These are phyloP conservation scores for Ilex aquifolium DNA, from an alignment of 257 asterid species.

Conservation along the genomic window DNA sequence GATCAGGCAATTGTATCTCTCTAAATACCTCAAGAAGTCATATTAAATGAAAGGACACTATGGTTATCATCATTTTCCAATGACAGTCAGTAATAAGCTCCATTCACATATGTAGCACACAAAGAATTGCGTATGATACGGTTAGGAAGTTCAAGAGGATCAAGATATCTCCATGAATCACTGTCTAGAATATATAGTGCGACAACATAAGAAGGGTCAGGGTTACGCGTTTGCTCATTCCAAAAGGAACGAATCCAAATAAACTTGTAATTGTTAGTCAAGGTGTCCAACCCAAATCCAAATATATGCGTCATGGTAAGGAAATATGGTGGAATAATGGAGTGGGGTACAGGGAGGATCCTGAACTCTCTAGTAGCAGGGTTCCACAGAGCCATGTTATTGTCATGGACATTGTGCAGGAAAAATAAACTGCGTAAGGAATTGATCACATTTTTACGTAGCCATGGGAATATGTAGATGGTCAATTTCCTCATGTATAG, in stretches of 20 bases:
- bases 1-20: conserved; percentile 24
- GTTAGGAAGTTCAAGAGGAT: conserved; percentile 23
- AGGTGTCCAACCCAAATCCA: conserved; percentile 40
- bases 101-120: conserved; percentile 36
- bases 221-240: conserved; percentile 12
- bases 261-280: conserved; percentile 30
- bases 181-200: conserved; percentile 27
- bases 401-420: not conserved
- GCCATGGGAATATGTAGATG: conserved; percentile 10
- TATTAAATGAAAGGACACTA: conserved; percentile 27
- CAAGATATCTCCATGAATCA: conserved; percentile 36
- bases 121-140: conserved; percentile 16
- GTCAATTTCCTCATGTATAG: too few relatives aligned
- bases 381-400: conserved; percentile 31
- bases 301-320: conserved; percentile 18
- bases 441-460: conserved; percentile 20
- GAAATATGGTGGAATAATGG: conserved; percentile 15
- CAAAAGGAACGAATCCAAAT: conserved; percentile 29
- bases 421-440: conserved; percentile 41
- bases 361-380: conserved; percentile 37
- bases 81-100: conserved; percentile 40
- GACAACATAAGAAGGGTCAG: not conserved
- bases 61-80: conserved; percentile 13
- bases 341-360: conserved; percentile 26
- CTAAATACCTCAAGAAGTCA: conserved; percentile 26